These are phyloP conservation scores for Hypoxylon sp. DNA, from an alignment of 2,329 filamentous ascomycete species.

Conservation along the genomic window DNA sequence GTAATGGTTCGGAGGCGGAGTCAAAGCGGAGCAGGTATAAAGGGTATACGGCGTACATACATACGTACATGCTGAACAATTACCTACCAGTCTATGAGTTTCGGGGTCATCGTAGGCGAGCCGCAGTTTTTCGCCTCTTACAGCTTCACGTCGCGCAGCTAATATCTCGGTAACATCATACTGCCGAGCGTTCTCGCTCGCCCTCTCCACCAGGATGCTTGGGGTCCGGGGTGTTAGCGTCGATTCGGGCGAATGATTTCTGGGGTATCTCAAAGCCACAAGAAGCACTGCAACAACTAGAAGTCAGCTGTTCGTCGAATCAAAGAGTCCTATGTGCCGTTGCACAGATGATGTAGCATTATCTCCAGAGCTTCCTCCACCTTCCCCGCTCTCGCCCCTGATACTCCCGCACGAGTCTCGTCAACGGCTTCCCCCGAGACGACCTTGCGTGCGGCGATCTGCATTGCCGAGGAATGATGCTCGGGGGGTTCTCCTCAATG, in stretches of 20 bases:
- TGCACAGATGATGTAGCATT: conserved; percentile 8
- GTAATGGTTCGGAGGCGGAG: no score
- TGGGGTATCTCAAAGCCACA: conserved; percentile 9
- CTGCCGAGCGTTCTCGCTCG: conserved; percentile 5
- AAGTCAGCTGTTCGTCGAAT: conserved; percentile 18
- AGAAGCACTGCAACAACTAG: conserved; percentile 1
- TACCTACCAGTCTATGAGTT: background rate
- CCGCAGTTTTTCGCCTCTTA: background rate
- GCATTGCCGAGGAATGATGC: conserved; percentile 20
- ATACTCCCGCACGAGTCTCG: conserved; percentile 12
- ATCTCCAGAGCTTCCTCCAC: conserved; percentile 28
- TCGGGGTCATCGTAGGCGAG: background rate
- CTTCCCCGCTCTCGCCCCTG: conserved; percentile 34
- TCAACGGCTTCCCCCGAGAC: conserved; percentile 19
- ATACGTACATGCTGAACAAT: background rate
- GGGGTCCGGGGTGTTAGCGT: conserved; percentile 7
- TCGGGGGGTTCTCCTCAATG: conserved; percentile 12
- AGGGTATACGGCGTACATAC: background rate
- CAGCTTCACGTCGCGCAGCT: background rate
- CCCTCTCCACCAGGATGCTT: conserved; percentile 3
- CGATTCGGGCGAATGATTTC: conserved; percentile 9
- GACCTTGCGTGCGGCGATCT: conserved; percentile 11
- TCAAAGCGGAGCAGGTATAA: no score
- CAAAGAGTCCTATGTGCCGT: background rate
- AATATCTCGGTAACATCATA: background rate